Percentiles rank a stretch among this genome's conserved stretches.
These are phyloP conservation scores for Luffa acutangula DNA, from an alignment of 306 rosid genomes.

Conservation along the genomic window DNA sequence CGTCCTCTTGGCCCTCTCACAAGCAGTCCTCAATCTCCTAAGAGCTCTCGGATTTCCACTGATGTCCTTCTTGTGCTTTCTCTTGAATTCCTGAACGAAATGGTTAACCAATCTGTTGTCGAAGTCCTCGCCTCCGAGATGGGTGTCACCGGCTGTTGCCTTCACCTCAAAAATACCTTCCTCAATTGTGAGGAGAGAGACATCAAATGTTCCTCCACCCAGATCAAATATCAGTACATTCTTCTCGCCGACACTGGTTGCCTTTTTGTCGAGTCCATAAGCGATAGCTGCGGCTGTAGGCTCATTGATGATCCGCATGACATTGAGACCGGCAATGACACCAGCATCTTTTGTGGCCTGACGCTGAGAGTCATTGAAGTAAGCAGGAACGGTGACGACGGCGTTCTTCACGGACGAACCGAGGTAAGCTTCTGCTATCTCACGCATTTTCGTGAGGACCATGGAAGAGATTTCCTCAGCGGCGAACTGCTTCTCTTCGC, in stretches of 20 bases:
- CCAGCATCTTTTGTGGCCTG: conserved; percentile 71
- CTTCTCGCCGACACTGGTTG: conserved; percentile 45
- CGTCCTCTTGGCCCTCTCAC: conserved; percentile 79
- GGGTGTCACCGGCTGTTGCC: conserved; percentile 75
- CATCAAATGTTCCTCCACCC: conserved; percentile 34
- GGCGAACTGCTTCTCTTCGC: conserved; percentile 44
- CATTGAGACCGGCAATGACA: conserved; percentile 60
- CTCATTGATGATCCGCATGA: conserved; percentile 51
- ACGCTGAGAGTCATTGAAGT: conserved; percentile 65
- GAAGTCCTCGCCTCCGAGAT: conserved; percentile 81
- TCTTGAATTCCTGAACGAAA: conserved; percentile 70
- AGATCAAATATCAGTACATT: conserved; percentile 55
- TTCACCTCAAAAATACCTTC: conserved; percentile 66
- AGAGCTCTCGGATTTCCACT: conserved; percentile 63
- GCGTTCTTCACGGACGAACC: conserved; percentile 57
- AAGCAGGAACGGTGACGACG: conserved; percentile 74
- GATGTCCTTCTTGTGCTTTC: conserved; percentile 65
- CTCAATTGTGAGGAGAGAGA: conserved; percentile 61
- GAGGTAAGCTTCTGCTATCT: conserved; percentile 76
- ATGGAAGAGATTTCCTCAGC: conserved; percentile 65
- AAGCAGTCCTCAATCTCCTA: conserved; percentile 54
- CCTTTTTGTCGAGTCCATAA: conserved; percentile 60
- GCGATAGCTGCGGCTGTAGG: conserved; percentile 75
- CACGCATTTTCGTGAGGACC: conserved; percentile 73
- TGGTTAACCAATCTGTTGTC: conserved; percentile 71